Base-by-base conservation (phyloP, 164 flowering plant genomes). In the Vitis amurensis region DNA sequence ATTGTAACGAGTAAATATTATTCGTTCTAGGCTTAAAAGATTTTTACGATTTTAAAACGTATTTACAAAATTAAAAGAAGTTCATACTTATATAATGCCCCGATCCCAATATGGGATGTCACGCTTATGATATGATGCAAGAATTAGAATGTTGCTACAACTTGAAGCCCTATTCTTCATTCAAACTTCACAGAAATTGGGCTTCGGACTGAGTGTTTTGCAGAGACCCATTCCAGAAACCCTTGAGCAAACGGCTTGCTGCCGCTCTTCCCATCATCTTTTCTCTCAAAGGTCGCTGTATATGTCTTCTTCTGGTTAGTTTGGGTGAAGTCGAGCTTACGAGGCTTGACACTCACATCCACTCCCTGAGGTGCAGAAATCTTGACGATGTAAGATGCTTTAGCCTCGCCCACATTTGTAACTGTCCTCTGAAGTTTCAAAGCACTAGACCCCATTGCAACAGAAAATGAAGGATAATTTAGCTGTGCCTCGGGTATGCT, bases 381-480 rank as follows among this genome's bases (percentile, higher is more conserved):
- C 29, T 62, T 11, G 5, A 52, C 31, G 2, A 23, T 56, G 61
- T 84, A 84, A 11, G 55, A 14, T 11, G 78, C 68, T 15, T 44
- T 50, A 19, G 74, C 69, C 2, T 19, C 62, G 11, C 87, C 85
- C 63, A 81, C 83, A 52, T 84, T 81, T 27, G 87, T 87, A 27
- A 83, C 81, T 1, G 74, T 77, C 66, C 88, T 81, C 1, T 69
- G 72, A 51, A 73, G 80, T 1, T 51, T 71, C 64, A 73, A 79
- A 31, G 74, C 1, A 4, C 5, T 15, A 8, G 77, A 4, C 1
- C 74, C 77, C 60, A 85, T 27, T 44, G 23, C 8, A 3, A 86
- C 53, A 0, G 87, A 71, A 64, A 82, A 83, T 12, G 89, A 74
- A 60, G 89, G 87, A 50, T 88, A 86, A 23, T 88, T 88, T 5